Evolutionary conservation across 192 early-diverging fungal genomes (phyloP).

Genomic region (Coemansia sp.): DNA sequence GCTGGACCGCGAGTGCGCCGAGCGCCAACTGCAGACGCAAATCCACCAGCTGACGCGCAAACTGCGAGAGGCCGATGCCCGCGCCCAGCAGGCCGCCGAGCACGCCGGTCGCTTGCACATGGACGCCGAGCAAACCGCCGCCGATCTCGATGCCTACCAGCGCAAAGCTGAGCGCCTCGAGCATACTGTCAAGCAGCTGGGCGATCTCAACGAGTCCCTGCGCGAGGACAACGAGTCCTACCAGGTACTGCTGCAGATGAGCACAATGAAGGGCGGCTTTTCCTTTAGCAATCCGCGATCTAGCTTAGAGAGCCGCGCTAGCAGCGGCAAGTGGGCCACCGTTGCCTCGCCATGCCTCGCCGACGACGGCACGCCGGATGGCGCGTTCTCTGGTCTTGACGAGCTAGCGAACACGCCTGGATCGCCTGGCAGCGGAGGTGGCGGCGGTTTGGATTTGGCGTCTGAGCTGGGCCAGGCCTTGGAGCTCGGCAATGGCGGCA

Average conservation of each 20-base stretch:
- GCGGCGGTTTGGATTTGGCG: conserved; percentile 41
- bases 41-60: conserved; percentile 36
- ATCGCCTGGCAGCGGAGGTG: conserved; percentile 10
- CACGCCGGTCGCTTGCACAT: conserved; percentile 28
- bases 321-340: conserved; percentile 33
- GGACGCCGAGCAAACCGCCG: conserved; percentile 31
- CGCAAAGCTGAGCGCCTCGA: conserved; percentile 56
- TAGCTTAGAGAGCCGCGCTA: conserved; percentile 52
- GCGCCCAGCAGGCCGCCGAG: conserved; percentile 27
- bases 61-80: conserved; percentile 37
- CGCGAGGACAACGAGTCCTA: conserved; percentile 85
- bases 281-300: conserved; percentile 48
- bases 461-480: conserved; percentile 49
- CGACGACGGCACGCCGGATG: conserved; percentile 11
- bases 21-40: conserved; percentile 17
- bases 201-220: conserved; percentile 68
- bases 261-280: conserved; percentile 80
- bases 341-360: conserved; percentile 13
- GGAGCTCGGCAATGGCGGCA: conserved; percentile 8
- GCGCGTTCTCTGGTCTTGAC: conserved; percentile 1
- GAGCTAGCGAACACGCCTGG: background rate
- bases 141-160: conserved; percentile 18
- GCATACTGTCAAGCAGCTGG: conserved; percentile 62
- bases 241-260: conserved; percentile 79
- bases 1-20: background rate